These are phyloP conservation scores for Amanita pseudoporphyria DNA, from an alignment of 768 basidiomycete genomes.

Conservation along the genomic window DNA sequence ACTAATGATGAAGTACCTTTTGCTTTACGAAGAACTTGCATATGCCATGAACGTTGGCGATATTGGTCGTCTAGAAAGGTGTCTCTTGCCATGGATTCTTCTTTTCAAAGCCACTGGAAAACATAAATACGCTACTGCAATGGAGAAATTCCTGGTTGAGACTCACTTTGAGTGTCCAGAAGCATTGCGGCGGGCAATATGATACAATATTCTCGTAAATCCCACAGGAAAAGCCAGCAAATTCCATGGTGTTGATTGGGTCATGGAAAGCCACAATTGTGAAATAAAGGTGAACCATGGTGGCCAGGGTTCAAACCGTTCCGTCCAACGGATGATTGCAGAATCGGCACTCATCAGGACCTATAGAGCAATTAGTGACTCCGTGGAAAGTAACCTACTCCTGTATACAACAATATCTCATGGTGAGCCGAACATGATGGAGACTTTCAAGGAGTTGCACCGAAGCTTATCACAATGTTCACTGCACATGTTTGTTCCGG, in stretches of 20 bases:
- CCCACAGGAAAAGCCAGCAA: constrained; percentile 21
- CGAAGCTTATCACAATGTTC: constrained; percentile 10
- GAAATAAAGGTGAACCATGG: too few relatives aligned
- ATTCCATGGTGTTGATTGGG: constrained; percentile 29
- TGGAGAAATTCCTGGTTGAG: constrained; percentile 19
- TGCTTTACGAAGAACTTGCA: constrained; percentile 31
- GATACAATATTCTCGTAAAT: constrained; percentile 25
- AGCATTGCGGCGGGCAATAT: constrained; percentile 14
- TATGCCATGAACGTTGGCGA: constrained; percentile 24
- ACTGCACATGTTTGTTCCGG: constrained; percentile 8
- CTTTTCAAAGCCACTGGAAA: too few relatives aligned
- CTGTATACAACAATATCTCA: constrained; percentile 19
- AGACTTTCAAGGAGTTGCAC: constrained; percentile 14
- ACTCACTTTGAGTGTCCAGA: constrained; percentile 17
- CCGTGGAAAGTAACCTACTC: constrained; percentile 18
- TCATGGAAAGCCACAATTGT: constrained; percentile 31
- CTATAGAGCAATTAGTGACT: constrained; percentile 17
- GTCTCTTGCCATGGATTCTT: constrained; percentile 19
- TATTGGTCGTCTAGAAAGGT: constrained; percentile 20
- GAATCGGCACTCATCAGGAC: too few relatives aligned
- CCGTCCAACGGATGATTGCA: constrained; percentile 21
- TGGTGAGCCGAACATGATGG: constrained; percentile 18
- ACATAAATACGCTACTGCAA: constrained; percentile 24
- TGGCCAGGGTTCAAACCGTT: constrained; percentile 25
- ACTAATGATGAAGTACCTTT: constrained; percentile 21